Evolutionary conservation across 345 rosid genomes (phyloP), one percentile per base, ranked within the genome.

Genomic region (Euphorbia pulcherrima): DNA sequence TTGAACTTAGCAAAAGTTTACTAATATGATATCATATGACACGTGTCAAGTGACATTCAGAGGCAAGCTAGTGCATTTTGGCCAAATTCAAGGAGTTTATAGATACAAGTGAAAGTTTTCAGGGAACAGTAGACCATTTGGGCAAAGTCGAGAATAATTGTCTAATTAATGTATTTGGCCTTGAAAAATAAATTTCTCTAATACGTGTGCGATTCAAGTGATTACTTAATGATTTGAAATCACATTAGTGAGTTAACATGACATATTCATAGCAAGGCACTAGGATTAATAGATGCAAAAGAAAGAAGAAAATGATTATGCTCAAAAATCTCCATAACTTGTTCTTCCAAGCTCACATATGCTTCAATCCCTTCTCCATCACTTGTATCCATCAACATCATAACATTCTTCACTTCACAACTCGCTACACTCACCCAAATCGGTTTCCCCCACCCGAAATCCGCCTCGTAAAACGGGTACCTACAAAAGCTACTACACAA

Each of bases 381-480:
- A 21, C 33, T 40, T 11, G 65, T 62, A 62, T 62, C 52, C 65
- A 40, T 40, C 52, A 62, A 12, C 0, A 23, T 24, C 4, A 40
- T 40, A 40, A 62, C 52, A 41, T 62, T 62, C 65, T 41, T 62
- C 52, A 40, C 65, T 5, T 24, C 52, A 62, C 51, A 40, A 12
- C 33, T 23, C 11, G 47, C 51, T 21, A 8, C 1, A 41, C 20
- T 62, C 18, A 62, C 65, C 65, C 65, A 62, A 0, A 1, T 35
- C 46, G 52, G 51, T 1, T 62, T 62, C 16, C 65, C 65, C 65
- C 65, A 62, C 46, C 65, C 65, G 21, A 62, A 62, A 62, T 62
- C 65, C 9, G 33, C 65, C 16, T 41, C 51, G 6, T 62, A 62
- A 10, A 62, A 5, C 13, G 65, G 65, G 8, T 21, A 62, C 52